These are phyloP conservation scores for Kodamaea lidongshanica DNA, from an alignment of 805 yeast species.

Conservation along the genomic window DNA sequence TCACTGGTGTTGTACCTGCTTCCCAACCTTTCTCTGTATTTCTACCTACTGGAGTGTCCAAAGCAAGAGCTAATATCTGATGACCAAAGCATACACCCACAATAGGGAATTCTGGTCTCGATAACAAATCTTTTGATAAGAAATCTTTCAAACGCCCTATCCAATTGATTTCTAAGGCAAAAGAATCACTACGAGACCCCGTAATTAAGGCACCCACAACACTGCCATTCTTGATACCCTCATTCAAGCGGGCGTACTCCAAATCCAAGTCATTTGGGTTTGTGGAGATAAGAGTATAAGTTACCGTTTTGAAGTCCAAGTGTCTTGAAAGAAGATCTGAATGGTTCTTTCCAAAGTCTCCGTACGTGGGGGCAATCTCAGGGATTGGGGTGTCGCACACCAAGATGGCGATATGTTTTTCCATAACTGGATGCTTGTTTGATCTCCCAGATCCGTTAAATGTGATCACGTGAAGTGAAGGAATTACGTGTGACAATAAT, in stretches of 20 bases:
- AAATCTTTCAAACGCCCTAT: slow-evolving; percentile 34
- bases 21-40: slow-evolving; percentile 66
- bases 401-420: slow-evolving; percentile 32
- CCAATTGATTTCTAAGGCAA: slow-evolving; percentile 23
- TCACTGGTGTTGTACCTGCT: slow-evolving; percentile 50
- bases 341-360: slow-evolving; percentile 51
- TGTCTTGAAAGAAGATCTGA: slow-evolving; percentile 21
- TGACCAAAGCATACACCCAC: slow-evolving; percentile 86
- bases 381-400: slow-evolving; percentile 34
- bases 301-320: slow-evolving; percentile 15
- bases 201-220: slow-evolving; percentile 44
- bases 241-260: slow-evolving; percentile 15
- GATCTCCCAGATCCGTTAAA: too few relatives aligned
- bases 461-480: too few relatives aligned
- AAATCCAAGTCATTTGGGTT: slow-evolving; percentile 12
- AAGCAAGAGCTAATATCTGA: slow-evolving; percentile 63
- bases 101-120: slow-evolving; percentile 34
- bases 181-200: slow-evolving; percentile 48
- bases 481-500: too few relatives aligned
- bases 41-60: slow-evolving; percentile 54
- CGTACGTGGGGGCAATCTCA: slow-evolving; percentile 28
- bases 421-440: too few relatives aligned
- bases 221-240: slow-evolving; percentile 19
- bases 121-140: slow-evolving; percentile 15
- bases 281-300: slow-evolving; percentile 31